phyloP scores from a whole-genome alignment of 768 basidiomycete genomes.

The Psilocybe cyanescens region DNA sequence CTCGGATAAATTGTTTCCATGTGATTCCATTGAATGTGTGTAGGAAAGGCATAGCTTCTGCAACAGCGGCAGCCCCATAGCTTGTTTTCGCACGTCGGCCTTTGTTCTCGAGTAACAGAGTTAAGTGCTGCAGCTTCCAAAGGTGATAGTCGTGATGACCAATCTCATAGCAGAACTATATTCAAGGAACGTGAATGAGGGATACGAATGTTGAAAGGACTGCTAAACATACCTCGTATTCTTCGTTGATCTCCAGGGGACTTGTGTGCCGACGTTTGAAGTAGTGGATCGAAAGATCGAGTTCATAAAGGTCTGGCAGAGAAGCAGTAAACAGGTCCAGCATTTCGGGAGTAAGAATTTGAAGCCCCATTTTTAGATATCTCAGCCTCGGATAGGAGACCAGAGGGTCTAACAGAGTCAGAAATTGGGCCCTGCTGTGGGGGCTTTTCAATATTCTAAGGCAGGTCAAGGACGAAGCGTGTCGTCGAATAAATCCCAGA shows the following conservation, averaged over 20 bases:
- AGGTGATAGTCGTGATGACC: background rate
- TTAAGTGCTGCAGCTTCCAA: background rate
- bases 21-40: background rate
- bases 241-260: background rate
- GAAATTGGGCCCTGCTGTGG: background rate
- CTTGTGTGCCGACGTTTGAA: constrained; percentile 3
- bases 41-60: background rate
- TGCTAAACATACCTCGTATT: background rate
- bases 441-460: background rate
- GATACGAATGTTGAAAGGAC: background rate
- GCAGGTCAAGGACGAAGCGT: background rate
- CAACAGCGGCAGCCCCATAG: background rate
- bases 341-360: background rate
- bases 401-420: background rate
- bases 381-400: background rate
- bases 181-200: background rate
- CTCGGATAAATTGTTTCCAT: background rate
- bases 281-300: background rate
- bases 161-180: background rate
- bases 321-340: background rate
- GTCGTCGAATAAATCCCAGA: background rate
- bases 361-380: background rate
- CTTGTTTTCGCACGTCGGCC: background rate
- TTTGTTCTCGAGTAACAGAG: background rate
- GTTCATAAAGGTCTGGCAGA: background rate